Conservation (phyloP, 164 flowering plant genomes). For the Litsea cubeba region DNA sequence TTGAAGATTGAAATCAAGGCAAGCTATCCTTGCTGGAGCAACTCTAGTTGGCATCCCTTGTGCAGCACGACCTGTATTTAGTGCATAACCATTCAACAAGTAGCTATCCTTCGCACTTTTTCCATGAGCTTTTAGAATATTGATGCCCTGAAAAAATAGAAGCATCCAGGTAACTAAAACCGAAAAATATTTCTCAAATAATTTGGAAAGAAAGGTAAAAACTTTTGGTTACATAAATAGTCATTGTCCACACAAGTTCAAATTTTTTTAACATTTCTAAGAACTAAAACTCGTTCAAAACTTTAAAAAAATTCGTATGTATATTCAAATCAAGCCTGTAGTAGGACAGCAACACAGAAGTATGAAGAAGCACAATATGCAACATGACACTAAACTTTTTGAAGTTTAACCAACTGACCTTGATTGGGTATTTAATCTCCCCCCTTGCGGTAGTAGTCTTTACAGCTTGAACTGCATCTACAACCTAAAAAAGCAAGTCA, state of each 20-base stretch:
- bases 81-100: slow-evolving; percentile 92
- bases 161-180: too few relatives aligned
- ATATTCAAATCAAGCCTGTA: background rate
- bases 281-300: background rate
- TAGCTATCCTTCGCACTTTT: slow-evolving; percentile 94
- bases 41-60: slow-evolving; percentile 95
- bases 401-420: slow-evolving; percentile 46
- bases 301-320: too few relatives aligned
- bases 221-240: too few relatives aligned
- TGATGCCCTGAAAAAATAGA: slow-evolving; percentile 61
- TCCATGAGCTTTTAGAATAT: slow-evolving; percentile 96
- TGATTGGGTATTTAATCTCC: slow-evolving; percentile 87
- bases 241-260: background rate
- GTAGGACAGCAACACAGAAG: background rate
- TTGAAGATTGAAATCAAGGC: slow-evolving; percentile 95
- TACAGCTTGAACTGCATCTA: slow-evolving; percentile 86
- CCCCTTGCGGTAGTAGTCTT: slow-evolving; percentile 87
- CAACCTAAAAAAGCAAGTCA: slow-evolving; percentile 49
- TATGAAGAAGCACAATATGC: background rate
- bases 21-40: slow-evolving; percentile 94
- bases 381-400: background rate
- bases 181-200: too few relatives aligned
- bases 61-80: slow-evolving; percentile 97
- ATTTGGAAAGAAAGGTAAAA: too few relatives aligned
- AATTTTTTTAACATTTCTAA: too few relatives aligned